Evolutionary conservation across 352 stramenopile genomes (phyloP), one percentile per base, ranked within the genome.

Genomic region (Phytophthora foliorum): DNA sequence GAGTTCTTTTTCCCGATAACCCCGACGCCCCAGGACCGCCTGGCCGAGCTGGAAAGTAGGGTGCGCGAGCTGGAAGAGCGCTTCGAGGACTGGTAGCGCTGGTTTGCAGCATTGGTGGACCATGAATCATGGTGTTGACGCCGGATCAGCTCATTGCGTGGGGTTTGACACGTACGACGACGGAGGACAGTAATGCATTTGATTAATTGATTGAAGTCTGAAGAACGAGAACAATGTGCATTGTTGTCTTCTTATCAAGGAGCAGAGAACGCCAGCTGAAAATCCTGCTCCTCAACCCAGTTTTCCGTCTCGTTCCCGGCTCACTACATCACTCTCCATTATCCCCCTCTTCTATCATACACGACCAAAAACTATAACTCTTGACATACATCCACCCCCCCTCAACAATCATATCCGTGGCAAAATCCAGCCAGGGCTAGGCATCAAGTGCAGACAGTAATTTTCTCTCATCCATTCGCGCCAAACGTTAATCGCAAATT

Each of bases 141-240:
- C 11, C 16, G 34, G 34, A 41, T 41, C 34, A 41, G 34, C 36
- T n/a, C 34, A 17, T 17, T 5, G n/a, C n/a, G n/a, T n/a, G n/a
- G n/a, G 36, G 36, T 19, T 42, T 41, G 46, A 31, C n/a, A 39
- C 48, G 48, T 41, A 8, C 21, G 21, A 51, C 22, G 21, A 32
- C 36, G 7, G 36, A 17, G 1, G 14, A 11, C 32, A 16, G 14
- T 14, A 11, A n/a, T 6, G 13, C 2, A 14, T 19, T 41, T 42
- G 36, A 42, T 42, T 42, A 42, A 60, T 19, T 31, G 48, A 41
- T 51, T 60, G 53, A 50, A 49, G 46, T 49, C 56, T 63, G 54
- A 52, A 62, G 52, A 56, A 13, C 6, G 27, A n/a, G n/a, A n/a
- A n/a, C n/a, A n/a, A n/a, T n/a, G n/a, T n/a, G n/a, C n/a, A n/a